These are phyloP conservation scores for Pulveroboletus sp. DNA, from an alignment of 768 basidiomycete genomes.

Conservation along the genomic window DNA sequence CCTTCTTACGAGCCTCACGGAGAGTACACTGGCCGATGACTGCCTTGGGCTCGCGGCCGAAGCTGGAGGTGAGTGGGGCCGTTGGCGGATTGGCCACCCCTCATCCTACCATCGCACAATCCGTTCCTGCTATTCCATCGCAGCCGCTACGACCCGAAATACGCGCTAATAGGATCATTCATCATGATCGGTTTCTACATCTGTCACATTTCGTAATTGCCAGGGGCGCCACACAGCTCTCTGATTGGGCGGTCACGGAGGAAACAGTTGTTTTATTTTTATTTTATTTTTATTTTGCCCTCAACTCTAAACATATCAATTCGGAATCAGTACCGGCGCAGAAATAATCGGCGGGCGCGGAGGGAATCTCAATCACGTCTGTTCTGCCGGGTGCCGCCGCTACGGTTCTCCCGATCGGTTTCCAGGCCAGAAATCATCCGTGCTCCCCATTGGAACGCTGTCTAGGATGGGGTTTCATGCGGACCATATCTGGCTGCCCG, in stretches of 20 bases:
- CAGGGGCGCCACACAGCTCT: slow-evolving; percentile 21
- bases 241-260: slow-evolving; percentile 22
- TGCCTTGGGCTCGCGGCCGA: too few species aligned
- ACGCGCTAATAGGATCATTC: slow-evolving; percentile 18
- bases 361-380: slow-evolving; percentile 13
- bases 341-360: slow-evolving; percentile 19
- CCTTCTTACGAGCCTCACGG: slow-evolving; percentile 4
- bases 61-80: too few species aligned
- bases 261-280: slow-evolving; percentile 11
- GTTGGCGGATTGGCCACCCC: slow-evolving; percentile 1
- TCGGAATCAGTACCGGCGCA: slow-evolving; percentile 22
- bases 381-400: slow-evolving; percentile 25
- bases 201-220: slow-evolving; percentile 19
- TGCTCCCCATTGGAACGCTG: slow-evolving; percentile 3
- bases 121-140: not conserved
- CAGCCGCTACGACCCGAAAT: slow-evolving; percentile 9
- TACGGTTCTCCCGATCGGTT: slow-evolving; percentile 17
- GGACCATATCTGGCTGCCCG: slow-evolving; percentile 10
- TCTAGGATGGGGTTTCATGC: slow-evolving; percentile 13
- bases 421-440: slow-evolving; percentile 13
- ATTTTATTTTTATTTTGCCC: not conserved
- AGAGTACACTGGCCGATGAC: slow-evolving; percentile 11
- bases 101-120: slow-evolving; percentile 5
- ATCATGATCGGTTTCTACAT: slow-evolving; percentile 21
- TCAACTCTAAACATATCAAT: slow-evolving; percentile 20